These are phyloP conservation scores for Diplodia sapinea DNA, from an alignment of 2,329 filamentous ascomycete genomes.

Conservation along the genomic window DNA sequence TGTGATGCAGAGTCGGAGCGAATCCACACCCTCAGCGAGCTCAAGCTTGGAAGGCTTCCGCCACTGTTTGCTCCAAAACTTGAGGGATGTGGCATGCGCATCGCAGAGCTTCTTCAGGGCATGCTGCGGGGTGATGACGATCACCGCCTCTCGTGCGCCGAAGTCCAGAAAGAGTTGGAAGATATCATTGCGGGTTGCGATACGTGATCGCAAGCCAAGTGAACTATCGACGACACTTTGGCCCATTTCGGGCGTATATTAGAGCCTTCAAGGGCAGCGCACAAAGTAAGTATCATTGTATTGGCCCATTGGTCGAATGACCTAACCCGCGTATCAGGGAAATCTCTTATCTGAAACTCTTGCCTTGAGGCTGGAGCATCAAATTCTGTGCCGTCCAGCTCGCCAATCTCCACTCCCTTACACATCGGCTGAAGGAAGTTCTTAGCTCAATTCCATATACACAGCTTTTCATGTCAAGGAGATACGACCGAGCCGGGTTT, in stretches of 20 bases:
- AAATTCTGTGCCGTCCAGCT: neutral
- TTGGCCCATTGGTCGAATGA: neutral
- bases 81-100: conserved; percentile 35
- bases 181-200: conserved; percentile 15
- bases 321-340: neutral
- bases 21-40: conserved; percentile 42
- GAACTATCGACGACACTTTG: neutral
- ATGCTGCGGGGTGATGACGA: conserved; percentile 45
- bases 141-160: conserved; percentile 40
- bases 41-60: conserved; percentile 44
- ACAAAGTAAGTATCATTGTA: neutral
- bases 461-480: neutral
- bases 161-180: conserved; percentile 39
- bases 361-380: neutral
- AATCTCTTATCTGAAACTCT: neutral
- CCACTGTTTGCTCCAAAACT: conserved; percentile 38
- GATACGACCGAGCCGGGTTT: neutral
- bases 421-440: neutral
- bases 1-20: conserved; percentile 46
- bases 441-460: neutral
- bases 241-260: neutral
- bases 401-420: neutral
- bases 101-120: conserved; percentile 39
- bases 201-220: neutral
- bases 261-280: neutral